Evolutionary conservation across 192 early-diverging fungal genomes (phyloP).

Genomic region (Gamsiella multidivaricata): DNA sequence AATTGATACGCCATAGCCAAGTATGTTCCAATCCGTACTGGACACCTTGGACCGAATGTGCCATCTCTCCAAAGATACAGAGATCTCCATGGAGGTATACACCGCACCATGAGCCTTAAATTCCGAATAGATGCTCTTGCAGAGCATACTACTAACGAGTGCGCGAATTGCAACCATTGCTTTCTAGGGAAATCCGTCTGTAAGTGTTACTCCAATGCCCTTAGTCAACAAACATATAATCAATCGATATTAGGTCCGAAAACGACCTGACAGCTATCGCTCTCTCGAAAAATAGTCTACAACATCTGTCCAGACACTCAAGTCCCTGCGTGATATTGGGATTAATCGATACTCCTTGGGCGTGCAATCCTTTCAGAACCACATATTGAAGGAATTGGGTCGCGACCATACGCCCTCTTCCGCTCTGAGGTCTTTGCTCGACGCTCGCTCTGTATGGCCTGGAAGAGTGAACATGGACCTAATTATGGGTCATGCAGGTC

Average conservation of each 20-base stretch:
- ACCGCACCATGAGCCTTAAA: no score
- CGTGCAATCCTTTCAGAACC: slow-evolving; percentile 61
- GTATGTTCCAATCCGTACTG: slow-evolving; percentile 52
- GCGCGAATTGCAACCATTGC: neutral
- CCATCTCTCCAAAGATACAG: slow-evolving; percentile 40
- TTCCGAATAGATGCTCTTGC: no score
- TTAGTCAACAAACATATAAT: no score
- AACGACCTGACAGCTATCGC: no score
- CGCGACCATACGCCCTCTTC: slow-evolving; percentile 60
- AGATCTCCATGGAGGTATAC: slow-evolving; percentile 67
- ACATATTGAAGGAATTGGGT: slow-evolving; percentile 52
- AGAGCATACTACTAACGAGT: no score
- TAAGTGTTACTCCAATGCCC: slow-evolving; percentile 30
- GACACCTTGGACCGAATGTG: slow-evolving; percentile 41
- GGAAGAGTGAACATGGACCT: slow-evolving; percentile 61
- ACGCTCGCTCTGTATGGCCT: slow-evolving; percentile 57
- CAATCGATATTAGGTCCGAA: no score
- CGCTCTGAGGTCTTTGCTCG: slow-evolving; percentile 53
- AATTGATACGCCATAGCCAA: slow-evolving; percentile 39
- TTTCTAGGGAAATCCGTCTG: slow-evolving; percentile 63
- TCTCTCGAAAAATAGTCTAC: slow-evolving; percentile 47
- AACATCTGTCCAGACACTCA: slow-evolving; percentile 35
- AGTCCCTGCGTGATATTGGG: slow-evolving; percentile 53
- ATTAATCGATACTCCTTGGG: slow-evolving; percentile 66
- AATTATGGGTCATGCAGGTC: slow-evolving; percentile 63